Evolutionary conservation across 805 yeast species (phyloP), one percentile per base, ranked within the genome.

Genomic region (Saccharomycopsis guyanensis): DNA sequence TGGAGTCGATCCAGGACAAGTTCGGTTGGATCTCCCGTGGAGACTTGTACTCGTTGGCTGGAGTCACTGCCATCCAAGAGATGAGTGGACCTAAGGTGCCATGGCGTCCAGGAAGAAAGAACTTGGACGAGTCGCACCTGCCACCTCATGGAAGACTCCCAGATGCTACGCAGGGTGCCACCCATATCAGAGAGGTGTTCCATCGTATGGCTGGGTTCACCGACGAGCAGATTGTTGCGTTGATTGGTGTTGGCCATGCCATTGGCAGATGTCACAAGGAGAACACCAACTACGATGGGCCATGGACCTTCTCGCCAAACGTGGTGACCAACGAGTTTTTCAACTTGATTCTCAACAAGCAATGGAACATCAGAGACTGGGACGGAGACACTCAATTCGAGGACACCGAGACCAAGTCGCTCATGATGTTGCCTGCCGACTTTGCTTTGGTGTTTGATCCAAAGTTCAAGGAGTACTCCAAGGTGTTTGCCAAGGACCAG

Each of bases 361-460:
- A 70, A 44, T 70, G 78, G 80, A 66, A 62, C 45, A 59, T 68
- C 68, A 69, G 76, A 59, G 66, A 78, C 61, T 72, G 86, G 79
- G 66, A 66, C 56, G 83, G 82, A 45, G 76, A 75, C 59, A 69
- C 69, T 52, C 86, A 76, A 69, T 82, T 72, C 63, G 76, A 73
- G 54, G 83, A 80, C 58, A 71, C 73, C 50, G 75, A 71, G 52
- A 70, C 77, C 44, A 76, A 78, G 37, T 58, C 68, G 1, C 72
- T 84, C 54, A 86, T 87, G 95, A 87, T 87, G 96, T 65, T 87
- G 44, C 87, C 86, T 24, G 79, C 94, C 10, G 96, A 87, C 59
- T 71, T 79, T 72, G 78, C 86, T 13, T 65, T 84, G 38, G 59
- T 76, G n/a, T 66, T 74, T 55, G 89, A 82, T 62, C 71, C 77